Percentiles rank a stretch among this genome's conserved stretches.
phyloP scores from a whole-genome alignment of 1,284 basidiomycete genomes.

The Coniferiporia sulphurascens region DNA sequence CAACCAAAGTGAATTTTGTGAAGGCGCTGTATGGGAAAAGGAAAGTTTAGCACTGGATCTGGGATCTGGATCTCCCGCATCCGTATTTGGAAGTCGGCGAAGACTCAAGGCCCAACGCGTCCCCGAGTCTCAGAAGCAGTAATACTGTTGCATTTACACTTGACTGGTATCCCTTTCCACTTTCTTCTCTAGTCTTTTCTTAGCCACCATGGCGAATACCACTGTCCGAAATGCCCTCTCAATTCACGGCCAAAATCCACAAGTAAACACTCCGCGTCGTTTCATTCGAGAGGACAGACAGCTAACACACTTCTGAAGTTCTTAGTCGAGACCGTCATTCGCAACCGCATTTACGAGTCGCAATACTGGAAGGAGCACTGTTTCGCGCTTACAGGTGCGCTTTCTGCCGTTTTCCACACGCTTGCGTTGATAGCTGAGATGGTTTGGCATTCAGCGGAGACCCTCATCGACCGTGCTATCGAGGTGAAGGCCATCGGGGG shows the following conservation, averaged over 20 bases:
- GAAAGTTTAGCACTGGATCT: too few relatives aligned
- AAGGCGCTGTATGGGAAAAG: too few relatives aligned
- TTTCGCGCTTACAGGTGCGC: constrained; percentile 82
- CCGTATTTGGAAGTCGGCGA: too few relatives aligned
- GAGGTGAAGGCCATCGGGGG: constrained; percentile 85
- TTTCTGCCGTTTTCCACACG: constrained; percentile 7
- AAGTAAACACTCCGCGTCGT: constrained; percentile 41
- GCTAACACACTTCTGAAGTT: constrained; percentile 49
- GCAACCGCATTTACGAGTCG: constrained; percentile 94
- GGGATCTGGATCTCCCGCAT: too few relatives aligned
- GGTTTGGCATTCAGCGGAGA: constrained; percentile 58
- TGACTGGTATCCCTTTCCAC: too few relatives aligned
- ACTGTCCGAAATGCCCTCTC: constrained; percentile 76
- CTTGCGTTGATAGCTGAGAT: background rate
- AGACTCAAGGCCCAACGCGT: too few relatives aligned
- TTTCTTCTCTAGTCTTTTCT: too few relatives aligned
- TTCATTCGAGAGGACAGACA: background rate
- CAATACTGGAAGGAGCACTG: constrained; percentile 97
- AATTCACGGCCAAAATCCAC: constrained; percentile 94
- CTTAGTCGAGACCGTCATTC: constrained; percentile 94
- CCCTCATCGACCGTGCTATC: constrained; percentile 89
- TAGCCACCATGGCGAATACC: constrained; percentile 76
- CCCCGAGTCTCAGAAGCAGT: too few relatives aligned
- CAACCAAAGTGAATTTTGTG: too few relatives aligned
- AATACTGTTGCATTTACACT: too few relatives aligned